Conservation (phyloP, 768 basidiomycete species). For the Termitomyces sp. region DNA sequence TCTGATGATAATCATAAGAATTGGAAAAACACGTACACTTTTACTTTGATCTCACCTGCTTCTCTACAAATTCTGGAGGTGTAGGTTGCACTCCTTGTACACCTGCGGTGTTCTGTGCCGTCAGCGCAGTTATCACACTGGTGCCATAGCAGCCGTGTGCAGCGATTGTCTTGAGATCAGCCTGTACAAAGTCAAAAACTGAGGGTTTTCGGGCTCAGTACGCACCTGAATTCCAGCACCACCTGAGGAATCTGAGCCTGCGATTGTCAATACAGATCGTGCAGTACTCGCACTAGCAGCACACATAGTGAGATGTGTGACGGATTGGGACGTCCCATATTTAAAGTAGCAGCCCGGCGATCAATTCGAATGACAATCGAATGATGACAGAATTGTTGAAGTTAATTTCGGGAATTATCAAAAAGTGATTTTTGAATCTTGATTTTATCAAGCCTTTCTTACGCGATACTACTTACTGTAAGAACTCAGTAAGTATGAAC, state of each 20-base stretch:
- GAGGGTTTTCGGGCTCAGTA: slow-evolving; percentile 1
- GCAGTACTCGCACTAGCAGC: neutral
- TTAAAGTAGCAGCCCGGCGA: neutral
- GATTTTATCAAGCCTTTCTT: too few species aligned
- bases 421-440: too few species aligned
- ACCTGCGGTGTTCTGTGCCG: slow-evolving; percentile 85
- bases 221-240: slow-evolving; percentile 87
- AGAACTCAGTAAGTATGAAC: too few species aligned
- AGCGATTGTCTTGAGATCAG: slow-evolving; percentile 84
- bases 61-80: slow-evolving; percentile 64
- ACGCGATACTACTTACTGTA: too few species aligned
- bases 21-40: neutral
- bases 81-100: slow-evolving; percentile 71
- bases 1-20: slow-evolving; percentile 41
- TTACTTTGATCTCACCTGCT: slow-evolving; percentile 52
- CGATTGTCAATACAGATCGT: slow-evolving; percentile 58
- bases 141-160: slow-evolving; percentile 77
- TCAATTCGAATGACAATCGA: too few species aligned
- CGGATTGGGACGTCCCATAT: neutral
- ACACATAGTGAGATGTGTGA: neutral
- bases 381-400: neutral
- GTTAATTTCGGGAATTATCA: neutral
- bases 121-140: slow-evolving; percentile 80
- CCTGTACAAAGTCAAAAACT: slow-evolving; percentile 37
- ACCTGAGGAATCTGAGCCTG: slow-evolving; percentile 79